Percentiles rank a stretch among this genome's conserved stretches.
These are phyloP conservation scores for Allium cepa DNA, from an alignment of 106 monocot genomes.

Conservation along the genomic window DNA sequence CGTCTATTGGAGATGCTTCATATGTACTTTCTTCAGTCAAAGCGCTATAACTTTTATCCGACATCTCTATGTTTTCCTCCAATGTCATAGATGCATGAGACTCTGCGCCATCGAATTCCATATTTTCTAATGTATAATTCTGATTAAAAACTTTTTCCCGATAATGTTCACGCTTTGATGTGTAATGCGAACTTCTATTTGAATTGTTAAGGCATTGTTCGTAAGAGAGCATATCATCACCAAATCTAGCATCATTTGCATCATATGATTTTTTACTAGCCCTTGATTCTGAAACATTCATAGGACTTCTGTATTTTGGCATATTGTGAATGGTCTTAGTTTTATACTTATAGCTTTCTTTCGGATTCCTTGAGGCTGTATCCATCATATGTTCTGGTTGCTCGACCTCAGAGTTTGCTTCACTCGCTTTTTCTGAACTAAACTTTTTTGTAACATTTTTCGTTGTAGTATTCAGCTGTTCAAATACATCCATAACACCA, in stretches of 20 bases:
- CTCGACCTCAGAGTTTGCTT: constrained; percentile 11
- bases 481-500: constrained; percentile 14
- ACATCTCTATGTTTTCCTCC: constrained; percentile 32
- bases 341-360: neutral
- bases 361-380: neutral
- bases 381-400: constrained; percentile 3
- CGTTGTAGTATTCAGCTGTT: constrained; percentile 10
- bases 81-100: constrained; percentile 30
- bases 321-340: neutral
- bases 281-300: neutral
- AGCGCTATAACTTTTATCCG: constrained; percentile 10
- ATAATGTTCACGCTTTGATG: constrained; percentile 19
- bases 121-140: constrained; percentile 12
- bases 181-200: constrained; percentile 26
- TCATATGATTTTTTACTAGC: neutral
- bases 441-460: constrained; percentile 1
- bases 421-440: constrained; percentile 4
- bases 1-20: constrained; percentile 22
- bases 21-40: constrained; percentile 9
- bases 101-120: constrained; percentile 18
- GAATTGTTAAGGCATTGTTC: constrained; percentile 27
- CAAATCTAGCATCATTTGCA: constrained; percentile 7
- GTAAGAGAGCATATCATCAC: constrained; percentile 20
- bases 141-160: constrained; percentile 25
- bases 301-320: neutral